Conservation (phyloP, 192 early-diverging fungal genomes). For the Chytriomyces hyalinus region DNA sequence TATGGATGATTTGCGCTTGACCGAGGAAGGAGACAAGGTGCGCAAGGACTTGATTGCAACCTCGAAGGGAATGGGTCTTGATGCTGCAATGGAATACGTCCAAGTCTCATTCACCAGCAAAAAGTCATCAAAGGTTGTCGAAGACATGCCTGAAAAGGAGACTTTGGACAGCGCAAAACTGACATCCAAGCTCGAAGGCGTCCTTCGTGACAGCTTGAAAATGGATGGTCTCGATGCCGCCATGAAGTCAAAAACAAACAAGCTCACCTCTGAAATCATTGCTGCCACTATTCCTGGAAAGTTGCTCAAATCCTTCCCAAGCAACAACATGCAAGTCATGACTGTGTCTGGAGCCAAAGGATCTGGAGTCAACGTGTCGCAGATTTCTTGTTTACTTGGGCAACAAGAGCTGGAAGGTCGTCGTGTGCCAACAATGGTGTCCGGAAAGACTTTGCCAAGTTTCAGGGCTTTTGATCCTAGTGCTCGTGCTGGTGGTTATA, state of each 20-base stretch:
- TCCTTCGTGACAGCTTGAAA: conserved; percentile 81
- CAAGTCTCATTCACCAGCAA: conserved; percentile 61
- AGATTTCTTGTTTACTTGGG: conserved; percentile 96
- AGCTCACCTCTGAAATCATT: conserved; percentile 79
- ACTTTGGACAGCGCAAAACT: conserved; percentile 37
- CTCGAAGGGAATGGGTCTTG: conserved; percentile 66
- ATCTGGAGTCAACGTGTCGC: conserved; percentile 90
- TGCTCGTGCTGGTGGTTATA: conserved; percentile 94
- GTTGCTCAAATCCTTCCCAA: conserved; percentile 82
- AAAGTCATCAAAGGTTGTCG: conserved; percentile 41
- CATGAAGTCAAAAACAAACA: conserved; percentile 84
- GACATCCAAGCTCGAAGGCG: conserved; percentile 71
- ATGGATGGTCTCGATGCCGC: conserved; percentile 87
- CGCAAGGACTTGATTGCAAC: conserved; percentile 75
- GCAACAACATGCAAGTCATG: conserved; percentile 99
- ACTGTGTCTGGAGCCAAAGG: conserved; percentile 98
- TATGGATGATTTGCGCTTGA: conserved; percentile 97
- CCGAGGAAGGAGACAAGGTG: conserved; percentile 74
- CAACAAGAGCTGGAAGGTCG: conserved; percentile 98
- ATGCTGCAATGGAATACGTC: conserved; percentile 77
- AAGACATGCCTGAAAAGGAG: conserved; percentile 44
- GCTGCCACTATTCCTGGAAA: conserved; percentile 74
- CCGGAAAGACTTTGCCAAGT: conserved; percentile 93
- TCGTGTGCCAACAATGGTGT: conserved; percentile 96
- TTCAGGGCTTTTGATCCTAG: conserved; percentile 90